Evolutionary conservation across 805 yeast genomes (phyloP).

Genomic region (Lipomyces orientalis): DNA sequence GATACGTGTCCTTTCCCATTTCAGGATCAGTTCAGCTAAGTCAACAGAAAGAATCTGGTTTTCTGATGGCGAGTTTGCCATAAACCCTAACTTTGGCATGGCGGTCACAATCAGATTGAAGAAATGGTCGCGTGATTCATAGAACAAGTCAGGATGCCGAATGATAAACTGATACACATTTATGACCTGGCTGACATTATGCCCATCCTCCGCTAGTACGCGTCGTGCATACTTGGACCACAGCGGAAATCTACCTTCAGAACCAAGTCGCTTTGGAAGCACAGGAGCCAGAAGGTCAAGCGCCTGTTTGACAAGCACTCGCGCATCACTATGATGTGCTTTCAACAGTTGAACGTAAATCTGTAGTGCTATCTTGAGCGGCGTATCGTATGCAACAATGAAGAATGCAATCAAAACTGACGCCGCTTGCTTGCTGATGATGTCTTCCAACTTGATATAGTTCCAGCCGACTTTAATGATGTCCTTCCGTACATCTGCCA

Average conservation of each 20-base stretch:
- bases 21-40: slow-evolving; percentile 79
- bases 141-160: slow-evolving; percentile 83
- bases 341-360: slow-evolving; percentile 88
- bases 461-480: slow-evolving; percentile 95
- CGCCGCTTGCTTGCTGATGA: slow-evolving; percentile 88
- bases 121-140: slow-evolving; percentile 84
- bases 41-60: slow-evolving; percentile 88
- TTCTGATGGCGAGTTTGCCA: slow-evolving; percentile 69
- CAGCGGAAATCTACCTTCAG: slow-evolving; percentile 46
- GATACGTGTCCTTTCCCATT: slow-evolving; percentile 67
- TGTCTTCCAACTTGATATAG: slow-evolving; percentile 85
- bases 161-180: slow-evolving; percentile 89
- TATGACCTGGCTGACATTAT: slow-evolving; percentile 81
- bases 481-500: slow-evolving; percentile 73
- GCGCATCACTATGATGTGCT: slow-evolving; percentile 83
- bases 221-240: slow-evolving; percentile 97
- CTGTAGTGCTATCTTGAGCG: slow-evolving; percentile 85
- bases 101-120: slow-evolving; percentile 87
- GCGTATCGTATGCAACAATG: slow-evolving; percentile 86
- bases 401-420: slow-evolving; percentile 86
- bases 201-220: slow-evolving; percentile 87
- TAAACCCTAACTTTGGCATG: slow-evolving; percentile 84
- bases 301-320: slow-evolving; percentile 83
- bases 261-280: slow-evolving; percentile 35
- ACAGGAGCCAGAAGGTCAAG: slow-evolving; percentile 82